These are phyloP conservation scores for Colletotrichum sp. DNA, from an alignment of 2,329 filamentous ascomycete species.

Conservation along the genomic window DNA sequence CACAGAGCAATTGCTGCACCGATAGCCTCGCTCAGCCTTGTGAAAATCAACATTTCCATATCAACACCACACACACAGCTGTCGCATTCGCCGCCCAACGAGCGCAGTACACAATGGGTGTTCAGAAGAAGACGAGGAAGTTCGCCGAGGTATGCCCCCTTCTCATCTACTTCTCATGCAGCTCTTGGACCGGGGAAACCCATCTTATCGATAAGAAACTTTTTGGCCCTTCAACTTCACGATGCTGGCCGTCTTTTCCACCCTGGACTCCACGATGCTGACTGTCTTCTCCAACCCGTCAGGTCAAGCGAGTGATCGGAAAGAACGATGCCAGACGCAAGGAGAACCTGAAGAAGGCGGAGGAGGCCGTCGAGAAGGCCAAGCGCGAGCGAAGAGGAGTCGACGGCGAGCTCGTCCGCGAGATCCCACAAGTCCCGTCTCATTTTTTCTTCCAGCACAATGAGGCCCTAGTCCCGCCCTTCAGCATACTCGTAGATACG, in stretches of 20 bases:
- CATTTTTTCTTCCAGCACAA: constrained; percentile 91
- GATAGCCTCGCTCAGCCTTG: constrained; percentile 15
- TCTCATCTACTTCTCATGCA: neutral
- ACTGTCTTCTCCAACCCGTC: neutral
- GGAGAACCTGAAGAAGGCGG: constrained; percentile 76
- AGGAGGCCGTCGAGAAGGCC: constrained; percentile 57
- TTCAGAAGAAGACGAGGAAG: constrained; percentile 89
- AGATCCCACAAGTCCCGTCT: constrained; percentile 74
- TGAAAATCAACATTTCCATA: neutral
- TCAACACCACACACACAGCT: neutral
- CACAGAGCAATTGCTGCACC: neutral
- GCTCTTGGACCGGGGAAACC: neutral
- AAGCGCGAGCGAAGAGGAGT: constrained; percentile 60
- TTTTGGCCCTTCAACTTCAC: constrained; percentile 3
- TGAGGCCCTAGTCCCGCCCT: constrained; percentile 82
- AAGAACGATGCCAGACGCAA: constrained; percentile 82
- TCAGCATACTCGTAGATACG: constrained; percentile 80
- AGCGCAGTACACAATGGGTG: constrained; percentile 68
- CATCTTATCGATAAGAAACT: constrained; percentile 16
- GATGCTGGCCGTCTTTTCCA: neutral
- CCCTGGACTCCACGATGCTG: constrained; percentile 14
- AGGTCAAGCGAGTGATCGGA: constrained; percentile 83
- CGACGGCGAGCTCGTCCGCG: constrained; percentile 59
- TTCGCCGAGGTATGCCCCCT: constrained; percentile 69
- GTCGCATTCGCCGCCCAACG: neutral